Percentiles rank a stretch among this genome's conserved stretches.
These are phyloP conservation scores for Vanrija sp. DNA, from an alignment of 1,284 basidiomycete genomes.

Conservation along the genomic window DNA sequence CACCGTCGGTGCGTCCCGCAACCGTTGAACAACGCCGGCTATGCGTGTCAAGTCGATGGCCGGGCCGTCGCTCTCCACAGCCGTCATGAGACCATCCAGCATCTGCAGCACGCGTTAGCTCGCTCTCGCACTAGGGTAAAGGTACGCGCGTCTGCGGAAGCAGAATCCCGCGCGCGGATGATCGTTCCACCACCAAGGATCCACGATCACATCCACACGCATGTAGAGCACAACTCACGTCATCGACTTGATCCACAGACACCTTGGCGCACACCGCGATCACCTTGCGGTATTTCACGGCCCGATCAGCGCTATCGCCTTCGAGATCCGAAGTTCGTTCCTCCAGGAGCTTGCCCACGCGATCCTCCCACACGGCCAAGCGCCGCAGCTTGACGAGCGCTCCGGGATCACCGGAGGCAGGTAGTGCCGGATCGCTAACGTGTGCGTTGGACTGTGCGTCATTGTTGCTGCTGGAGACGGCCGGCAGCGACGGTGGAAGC, in stretches of 20 bases:
- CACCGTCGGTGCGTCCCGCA: slow-evolving; percentile 22
- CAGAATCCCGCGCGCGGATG: too few species aligned
- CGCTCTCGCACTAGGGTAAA: background rate
- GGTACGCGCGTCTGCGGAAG: background rate
- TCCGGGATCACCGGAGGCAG: slow-evolving; percentile 51
- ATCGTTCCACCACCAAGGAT: too few species aligned
- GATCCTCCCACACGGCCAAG: slow-evolving; percentile 73
- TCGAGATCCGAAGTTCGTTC: slow-evolving; percentile 66
- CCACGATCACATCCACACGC: background rate
- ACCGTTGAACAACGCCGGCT: slow-evolving; percentile 69
- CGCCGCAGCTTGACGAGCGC: slow-evolving; percentile 68
- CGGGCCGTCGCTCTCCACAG: slow-evolving; percentile 82
- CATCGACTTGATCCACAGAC: slow-evolving; percentile 80
- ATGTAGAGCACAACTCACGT: slow-evolving; percentile 57
- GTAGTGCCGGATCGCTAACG: slow-evolving; percentile 51
- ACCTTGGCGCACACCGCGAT: slow-evolving; percentile 85
- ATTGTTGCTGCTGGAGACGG: slow-evolving; percentile 46
- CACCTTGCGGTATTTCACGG: slow-evolving; percentile 84
- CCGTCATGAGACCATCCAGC: slow-evolving; percentile 79
- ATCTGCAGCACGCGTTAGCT: slow-evolving; percentile 55
- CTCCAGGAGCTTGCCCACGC: slow-evolving; percentile 70
- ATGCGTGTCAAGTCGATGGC: slow-evolving; percentile 79
- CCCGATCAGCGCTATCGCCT: slow-evolving; percentile 76
- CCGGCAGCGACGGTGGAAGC: slow-evolving; percentile 43
- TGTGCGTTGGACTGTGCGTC: background rate